Conservation (phyloP, 2,329 filamentous ascomycete species). For the Pseudogymnoascus sp. region DNA sequence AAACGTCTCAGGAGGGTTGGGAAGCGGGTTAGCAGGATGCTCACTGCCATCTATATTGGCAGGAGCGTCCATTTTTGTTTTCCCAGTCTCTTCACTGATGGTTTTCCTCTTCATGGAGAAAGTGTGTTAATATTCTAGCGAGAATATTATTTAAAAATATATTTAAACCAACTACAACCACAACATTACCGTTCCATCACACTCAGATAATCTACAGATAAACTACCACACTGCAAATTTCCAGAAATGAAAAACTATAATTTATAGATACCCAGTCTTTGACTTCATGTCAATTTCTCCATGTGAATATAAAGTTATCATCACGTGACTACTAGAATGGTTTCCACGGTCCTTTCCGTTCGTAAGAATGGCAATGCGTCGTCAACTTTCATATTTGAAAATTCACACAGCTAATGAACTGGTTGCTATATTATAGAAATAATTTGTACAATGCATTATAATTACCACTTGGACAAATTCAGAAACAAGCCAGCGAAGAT, state of each 20-base stretch:
- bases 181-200: neutral
- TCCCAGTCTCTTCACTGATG: neutral
- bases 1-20: neutral
- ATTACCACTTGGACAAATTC: neutral
- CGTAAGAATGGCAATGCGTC: neutral
- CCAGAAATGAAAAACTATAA: neutral
- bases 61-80: slow-evolving; percentile 8
- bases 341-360: neutral
- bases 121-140: neutral
- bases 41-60: slow-evolving; percentile 7
- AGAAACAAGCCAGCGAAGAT: neutral
- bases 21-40: neutral
- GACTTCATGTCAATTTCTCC: neutral
- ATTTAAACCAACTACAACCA: neutral
- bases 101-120: slow-evolving; percentile 5
- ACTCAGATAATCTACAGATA: neutral
- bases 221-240: neutral
- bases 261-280: too few relatives aligned
- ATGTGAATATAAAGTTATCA: neutral
- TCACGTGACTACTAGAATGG: neutral
- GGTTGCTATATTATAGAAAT: neutral
- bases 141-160: neutral
- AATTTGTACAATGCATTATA: neutral
- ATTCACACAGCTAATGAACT: neutral
- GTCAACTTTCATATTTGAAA: neutral